phyloP scores from a whole-genome alignment of 176 grass and related monocot species.

The Alopecurus myosuroides region DNA sequence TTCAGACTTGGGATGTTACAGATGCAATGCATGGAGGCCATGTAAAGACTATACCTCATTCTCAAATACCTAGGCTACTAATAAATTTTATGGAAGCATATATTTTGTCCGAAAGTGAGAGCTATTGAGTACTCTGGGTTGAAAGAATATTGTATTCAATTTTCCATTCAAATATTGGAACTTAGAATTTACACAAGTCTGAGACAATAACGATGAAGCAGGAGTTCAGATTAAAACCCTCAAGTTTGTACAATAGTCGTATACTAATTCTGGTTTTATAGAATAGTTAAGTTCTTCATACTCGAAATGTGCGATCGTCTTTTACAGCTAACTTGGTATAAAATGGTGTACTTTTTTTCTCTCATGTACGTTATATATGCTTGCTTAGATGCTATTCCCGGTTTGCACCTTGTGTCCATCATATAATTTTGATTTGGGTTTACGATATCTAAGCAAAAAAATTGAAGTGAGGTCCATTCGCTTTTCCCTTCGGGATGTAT shows the following conservation, averaged over 20 bases:
- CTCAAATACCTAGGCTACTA: too few species aligned
- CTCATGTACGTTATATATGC: background rate
- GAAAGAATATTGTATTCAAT: too few species aligned
- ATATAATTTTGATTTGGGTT: background rate
- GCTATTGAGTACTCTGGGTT: too few species aligned
- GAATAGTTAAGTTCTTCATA: background rate
- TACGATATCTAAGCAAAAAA: too few species aligned
- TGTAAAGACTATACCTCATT: too few species aligned
- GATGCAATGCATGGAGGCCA: too few species aligned
- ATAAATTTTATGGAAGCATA: too few species aligned
- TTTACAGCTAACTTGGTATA: background rate
- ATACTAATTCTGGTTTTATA: background rate
- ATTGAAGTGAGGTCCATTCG: too few species aligned
- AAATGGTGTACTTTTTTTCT: background rate
- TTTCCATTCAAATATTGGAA: background rate
- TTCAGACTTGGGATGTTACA: too few species aligned
- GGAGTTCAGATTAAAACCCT: background rate
- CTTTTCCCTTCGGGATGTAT: too few species aligned
- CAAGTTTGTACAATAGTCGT: background rate
- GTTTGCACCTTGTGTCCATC: background rate
- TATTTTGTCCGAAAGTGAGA: too few species aligned
- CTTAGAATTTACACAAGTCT: background rate
- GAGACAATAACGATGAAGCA: background rate
- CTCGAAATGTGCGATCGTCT: background rate
- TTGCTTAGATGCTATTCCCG: background rate